Evolutionary conservation across 2,329 filamentous ascomycete species (phyloP), one percentile per base, ranked within the genome.

Genomic region (Didymella keratinophila): DNA sequence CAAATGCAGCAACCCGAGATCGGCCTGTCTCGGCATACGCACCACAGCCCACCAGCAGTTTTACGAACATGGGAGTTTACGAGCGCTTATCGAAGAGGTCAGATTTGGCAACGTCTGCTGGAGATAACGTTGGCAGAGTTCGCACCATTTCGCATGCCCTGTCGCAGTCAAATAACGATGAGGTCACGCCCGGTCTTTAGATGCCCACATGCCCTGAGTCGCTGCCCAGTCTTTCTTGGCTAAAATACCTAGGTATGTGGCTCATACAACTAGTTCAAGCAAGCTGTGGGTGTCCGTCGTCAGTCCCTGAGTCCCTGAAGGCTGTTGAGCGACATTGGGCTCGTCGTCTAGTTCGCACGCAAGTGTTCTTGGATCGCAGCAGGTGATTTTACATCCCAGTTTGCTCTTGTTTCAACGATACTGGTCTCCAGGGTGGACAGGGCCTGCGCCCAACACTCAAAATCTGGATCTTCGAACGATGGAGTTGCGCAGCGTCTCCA

Each of bases 11-110:
- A 25, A 21, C 20, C 44, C 37, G 44, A 60, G 30, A 45, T 47
- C 48, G 58, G 48, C 49, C 48, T 49, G 52, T 27, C 43, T 60
- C 52, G 57, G 52, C 57, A 52, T 49, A 20, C 41, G 30, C 34
- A 48, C n/a, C 52, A 44, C 42, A 41, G 30, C 16, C 39, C 18
- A 39, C 9, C 36, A 39, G 6, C 28, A n/a, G 44, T 27, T 21
- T 30, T 34, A 23, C 6, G 36, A n/a, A 8, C 39, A 43, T 3
- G 34, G 12, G 27, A 41, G 27, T 12, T 20, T 23, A 27, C 11
- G 18, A 39, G 39, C n/a, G 28, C 20, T 50, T 8, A 6, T n/a
- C 7, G 32, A 14, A 20, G 20, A 39, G 4, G 11, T 11, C 52
- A 20, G 14, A 1, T 44, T 30, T 34, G 25, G 8, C 27, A 32